Conservation (phyloP, 352 stramenopile genomes). For the Globisporangium polare region DNA sequence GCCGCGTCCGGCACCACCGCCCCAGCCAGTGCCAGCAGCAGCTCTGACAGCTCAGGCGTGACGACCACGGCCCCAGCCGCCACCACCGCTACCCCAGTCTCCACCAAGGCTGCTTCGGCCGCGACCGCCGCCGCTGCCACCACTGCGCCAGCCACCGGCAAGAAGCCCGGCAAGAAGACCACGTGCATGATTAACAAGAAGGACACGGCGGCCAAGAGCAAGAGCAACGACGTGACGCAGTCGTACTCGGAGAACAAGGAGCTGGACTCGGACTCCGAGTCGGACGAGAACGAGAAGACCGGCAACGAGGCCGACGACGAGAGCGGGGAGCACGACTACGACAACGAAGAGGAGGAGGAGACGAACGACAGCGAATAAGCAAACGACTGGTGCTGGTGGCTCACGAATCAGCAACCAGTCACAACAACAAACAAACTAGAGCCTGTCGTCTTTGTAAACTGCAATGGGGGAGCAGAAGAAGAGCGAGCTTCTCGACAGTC, state of each 20-base stretch:
- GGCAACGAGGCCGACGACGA: not conserved
- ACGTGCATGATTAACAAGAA: slow-evolving; percentile 11
- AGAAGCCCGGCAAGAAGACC: slow-evolving; percentile 9
- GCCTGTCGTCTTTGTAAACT: slow-evolving; percentile 5
- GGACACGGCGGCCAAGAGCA: not conserved
- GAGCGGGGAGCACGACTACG: not conserved
- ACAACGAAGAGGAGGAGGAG: slow-evolving; percentile 5
- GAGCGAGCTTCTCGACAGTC: not conserved
- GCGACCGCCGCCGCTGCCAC: slow-evolving; percentile 7
- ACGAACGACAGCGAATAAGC: slow-evolving; percentile 6
- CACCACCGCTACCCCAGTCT: not conserved
- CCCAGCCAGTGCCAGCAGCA: not conserved
- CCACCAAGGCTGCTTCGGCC: slow-evolving; percentile 11
- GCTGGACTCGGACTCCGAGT: not conserved
- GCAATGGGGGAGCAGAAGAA: not conserved
- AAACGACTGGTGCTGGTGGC: not conserved
- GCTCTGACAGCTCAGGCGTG: not conserved
- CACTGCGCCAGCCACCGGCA: not conserved
- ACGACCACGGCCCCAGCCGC: not conserved
- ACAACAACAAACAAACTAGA: not conserved
- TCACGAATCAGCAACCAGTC: not conserved
- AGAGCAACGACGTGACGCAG: slow-evolving; percentile 4
- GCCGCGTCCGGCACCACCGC: slow-evolving; percentile 7
- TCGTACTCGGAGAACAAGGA: slow-evolving; percentile 6
- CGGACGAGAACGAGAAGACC: not conserved